phyloP scores from a whole-genome alignment of 768 basidiomycete species.

The Multifurca ochricompacta region DNA sequence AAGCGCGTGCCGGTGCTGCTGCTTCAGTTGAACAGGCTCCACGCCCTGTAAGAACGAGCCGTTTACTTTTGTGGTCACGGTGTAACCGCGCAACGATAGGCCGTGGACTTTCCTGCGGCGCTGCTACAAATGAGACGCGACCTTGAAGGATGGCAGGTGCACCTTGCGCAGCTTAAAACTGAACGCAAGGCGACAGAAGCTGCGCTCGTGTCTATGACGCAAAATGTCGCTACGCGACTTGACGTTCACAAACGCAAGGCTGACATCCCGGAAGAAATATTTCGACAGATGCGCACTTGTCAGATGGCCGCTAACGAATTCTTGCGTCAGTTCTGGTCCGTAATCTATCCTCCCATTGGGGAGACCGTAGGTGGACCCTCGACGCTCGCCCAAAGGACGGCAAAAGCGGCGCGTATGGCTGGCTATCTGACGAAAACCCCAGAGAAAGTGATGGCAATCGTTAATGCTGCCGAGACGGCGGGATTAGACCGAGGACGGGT shows the following conservation, averaged over 20 bases:
- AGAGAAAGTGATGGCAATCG: slow-evolving; percentile 76
- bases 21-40: slow-evolving; percentile 20
- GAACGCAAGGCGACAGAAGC: slow-evolving; percentile 62
- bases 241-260: slow-evolving; percentile 62
- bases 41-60: slow-evolving; percentile 21
- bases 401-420: slow-evolving; percentile 84
- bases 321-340: slow-evolving; percentile 90
- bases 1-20: slow-evolving; percentile 39
- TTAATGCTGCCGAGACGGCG: slow-evolving; percentile 49
- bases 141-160: slow-evolving; percentile 48
- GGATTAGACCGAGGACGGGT: slow-evolving; percentile 58
- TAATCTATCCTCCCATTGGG: slow-evolving; percentile 66
- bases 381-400: slow-evolving; percentile 60
- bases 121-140: slow-evolving; percentile 41
- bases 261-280: slow-evolving; percentile 70
- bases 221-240: slow-evolving; percentile 65
- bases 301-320: slow-evolving; percentile 95
- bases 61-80: neutral
- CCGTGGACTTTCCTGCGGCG: slow-evolving; percentile 40
- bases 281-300: slow-evolving; percentile 79
- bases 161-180: slow-evolving; percentile 57
- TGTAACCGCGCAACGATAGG: slow-evolving; percentile 26
- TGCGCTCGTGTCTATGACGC: slow-evolving; percentile 67
- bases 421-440: slow-evolving; percentile 70
- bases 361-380: slow-evolving; percentile 40